These are phyloP conservation scores for Ophiostoma fasciatum DNA, from an alignment of 2,329 filamentous ascomycete species.

Conservation along the genomic window DNA sequence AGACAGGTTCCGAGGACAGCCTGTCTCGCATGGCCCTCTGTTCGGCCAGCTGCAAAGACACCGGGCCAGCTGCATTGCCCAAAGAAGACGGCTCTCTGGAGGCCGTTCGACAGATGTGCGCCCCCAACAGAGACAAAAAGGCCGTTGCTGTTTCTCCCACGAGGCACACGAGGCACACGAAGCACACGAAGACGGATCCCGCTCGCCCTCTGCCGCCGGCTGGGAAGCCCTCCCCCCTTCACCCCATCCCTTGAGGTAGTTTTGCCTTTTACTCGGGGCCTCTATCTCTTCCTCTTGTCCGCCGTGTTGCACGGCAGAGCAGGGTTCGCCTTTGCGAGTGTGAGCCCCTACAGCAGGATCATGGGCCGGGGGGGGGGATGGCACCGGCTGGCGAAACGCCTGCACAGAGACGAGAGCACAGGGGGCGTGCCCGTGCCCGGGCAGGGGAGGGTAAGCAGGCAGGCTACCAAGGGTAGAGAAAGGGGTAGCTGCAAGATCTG, in stretches of 20 bases:
- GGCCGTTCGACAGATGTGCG: background rate
- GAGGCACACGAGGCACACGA: slow-evolving; percentile 3
- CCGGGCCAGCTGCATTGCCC: background rate
- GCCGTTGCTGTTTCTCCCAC: slow-evolving; percentile 1
- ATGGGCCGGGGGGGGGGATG: too few species aligned
- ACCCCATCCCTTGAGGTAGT: background rate
- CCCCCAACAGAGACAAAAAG: slow-evolving; percentile 4
- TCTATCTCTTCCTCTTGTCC: background rate
- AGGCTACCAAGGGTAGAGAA: background rate
- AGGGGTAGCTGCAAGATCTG: slow-evolving; percentile 10
- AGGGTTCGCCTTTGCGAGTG: slow-evolving; percentile 1
- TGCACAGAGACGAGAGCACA: background rate
- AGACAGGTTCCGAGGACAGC: too few species aligned
- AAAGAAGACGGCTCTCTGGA: background rate
- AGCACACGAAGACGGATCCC: too few species aligned
- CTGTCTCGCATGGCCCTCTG: too few species aligned
- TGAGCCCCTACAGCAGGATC: too few species aligned
- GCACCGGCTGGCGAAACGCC: too few species aligned
- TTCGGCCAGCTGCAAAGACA: too few species aligned
- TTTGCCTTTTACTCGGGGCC: background rate
- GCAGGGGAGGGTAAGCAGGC: background rate
- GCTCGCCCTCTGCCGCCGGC: too few species aligned
- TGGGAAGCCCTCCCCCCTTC: too few species aligned
- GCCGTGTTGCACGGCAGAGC: slow-evolving; percentile 2
- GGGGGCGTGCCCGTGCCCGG: too few species aligned